Evolutionary conservation across 148 eudicot species (phyloP), one percentile per base, ranked within the genome.

Genomic region (Spergularia marina): DNA sequence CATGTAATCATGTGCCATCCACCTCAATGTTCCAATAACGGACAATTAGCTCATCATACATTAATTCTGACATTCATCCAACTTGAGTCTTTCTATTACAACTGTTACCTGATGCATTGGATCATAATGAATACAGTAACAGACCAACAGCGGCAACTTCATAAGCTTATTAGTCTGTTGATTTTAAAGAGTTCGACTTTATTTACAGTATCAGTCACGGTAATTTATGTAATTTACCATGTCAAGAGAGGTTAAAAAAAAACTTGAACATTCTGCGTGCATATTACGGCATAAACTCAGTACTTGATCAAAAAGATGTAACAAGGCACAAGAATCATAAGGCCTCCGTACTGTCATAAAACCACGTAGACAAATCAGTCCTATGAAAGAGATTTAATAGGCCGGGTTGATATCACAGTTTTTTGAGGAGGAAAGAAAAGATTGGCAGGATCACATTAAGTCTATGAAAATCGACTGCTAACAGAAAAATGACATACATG

Each of bases 401-500:
- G 57, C 66, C 6, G 30, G 73, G 73, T n/a, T 52, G 11, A 72
- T 63, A 60, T 68, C 25, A 65, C 36, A 63, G 30, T 51, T 55
- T 57, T 51, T 25, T 17, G 11, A 25, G 61, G 51, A 52, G 60
- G 16, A 20, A 52, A 39, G n/a, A 53, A 74, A 68, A 10, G 72
- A 15, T 21, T 39, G 67, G 61, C 34, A n/a, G 65, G 53, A 34
- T 78, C 75, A 78, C 82, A 85, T 72, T 63, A 80, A 71, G 80
- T 20, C 76, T 57, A 71, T 63, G 79, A 57, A 68, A 1, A 71
- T 72, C 40, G 58, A 72, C 65, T 36, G 11, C 56, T 10, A 77
- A 66, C 63, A 53, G 58, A 72, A 72, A 72, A 53, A 60, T 34
- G 65, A 52, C 52, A 71, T 77, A 66, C 54, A 18, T 76, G 65